Evolutionary conservation across 2,329 filamentous ascomycete genomes (phyloP), one percentile per base, ranked within the genome.

Genomic region (Aspergillus sp.): DNA sequence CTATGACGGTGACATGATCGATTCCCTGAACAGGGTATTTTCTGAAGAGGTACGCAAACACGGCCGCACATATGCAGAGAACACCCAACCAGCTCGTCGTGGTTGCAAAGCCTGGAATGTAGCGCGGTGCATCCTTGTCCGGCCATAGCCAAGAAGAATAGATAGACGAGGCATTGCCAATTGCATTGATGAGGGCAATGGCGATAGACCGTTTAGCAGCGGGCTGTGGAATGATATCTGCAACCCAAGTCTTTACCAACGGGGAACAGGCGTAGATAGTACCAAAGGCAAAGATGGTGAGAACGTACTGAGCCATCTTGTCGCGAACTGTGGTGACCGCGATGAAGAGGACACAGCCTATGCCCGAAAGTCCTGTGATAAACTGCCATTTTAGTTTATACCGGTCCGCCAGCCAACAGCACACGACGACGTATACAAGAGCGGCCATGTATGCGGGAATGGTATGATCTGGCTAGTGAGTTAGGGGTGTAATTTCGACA

Each of bases 231-330:
- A 50, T 50, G n/a, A 44, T 25, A 21, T 50, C 40, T 11, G 47
- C 40, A 20, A 50, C 47, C 47, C 47, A 50, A 5, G 47, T 48
- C 19, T 48, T 48, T 38, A 63, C 61, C 10, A 66, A 52, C 1
- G 63, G 62, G 1, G 62, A 64, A 46, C 59, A 61, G 23, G 58
- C 62, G 42, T 64, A 66, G 54, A 66, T 64, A 19, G 55, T 60
- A 10, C 62, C 63, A 44, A 66, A 64, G 29, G 62, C 62, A 51
- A 66, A 64, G 31, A 62, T 61, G n/a, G 57, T 63, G 25, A 64
- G 53, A 29, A 62, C 56, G 49, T 64, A 62, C 38, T 61, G 54
- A 16, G 55, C 54, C 51, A 57, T 48, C 16, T 48, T 48, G 31
- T 41, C 34, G 14, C 38, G 45, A 6, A 48, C 31, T 14, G 31